phyloP scores from a whole-genome alignment of 1,284 basidiomycete genomes.

The Fomitopsis schrenkii region DNA sequence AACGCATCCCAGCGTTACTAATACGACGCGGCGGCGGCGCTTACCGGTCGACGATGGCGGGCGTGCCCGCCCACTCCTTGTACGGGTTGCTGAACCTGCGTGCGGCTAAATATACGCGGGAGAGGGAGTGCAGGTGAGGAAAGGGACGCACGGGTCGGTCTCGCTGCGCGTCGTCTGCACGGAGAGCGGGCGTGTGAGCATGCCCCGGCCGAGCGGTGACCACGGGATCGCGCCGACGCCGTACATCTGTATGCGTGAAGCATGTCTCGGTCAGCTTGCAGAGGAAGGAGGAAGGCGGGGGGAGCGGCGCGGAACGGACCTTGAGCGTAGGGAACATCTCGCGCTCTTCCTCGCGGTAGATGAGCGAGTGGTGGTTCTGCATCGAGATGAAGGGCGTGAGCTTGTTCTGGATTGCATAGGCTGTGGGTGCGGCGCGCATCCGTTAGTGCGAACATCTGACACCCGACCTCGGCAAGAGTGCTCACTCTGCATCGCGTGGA shows the following conservation, averaged over 20 bases:
- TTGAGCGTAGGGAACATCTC: conserved; percentile 44
- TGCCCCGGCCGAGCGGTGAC: conserved; percentile 36
- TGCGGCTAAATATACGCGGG: neutral
- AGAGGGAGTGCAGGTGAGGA: neutral
- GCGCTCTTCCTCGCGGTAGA: conserved; percentile 49
- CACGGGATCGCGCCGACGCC: conserved; percentile 39
- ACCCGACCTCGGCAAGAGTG: neutral
- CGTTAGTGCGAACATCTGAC: neutral
- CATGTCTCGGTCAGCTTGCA: neutral
- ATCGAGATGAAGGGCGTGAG: conserved; percentile 49
- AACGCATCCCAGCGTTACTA: no score
- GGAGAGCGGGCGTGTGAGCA: conserved; percentile 31
- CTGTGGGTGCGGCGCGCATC: conserved; percentile 5
- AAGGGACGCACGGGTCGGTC: conserved; percentile 15
- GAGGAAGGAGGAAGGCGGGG: no score
- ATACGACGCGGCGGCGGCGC: no score
- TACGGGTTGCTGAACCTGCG: conserved; percentile 16
- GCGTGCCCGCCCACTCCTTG: conserved; percentile 11
- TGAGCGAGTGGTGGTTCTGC: conserved; percentile 43
- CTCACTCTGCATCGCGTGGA: conserved; percentile 45
- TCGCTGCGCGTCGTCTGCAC: conserved; percentile 21
- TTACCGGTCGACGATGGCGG: conserved; percentile 12
- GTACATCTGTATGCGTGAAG: conserved; percentile 16
- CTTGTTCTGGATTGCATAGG: conserved; percentile 33
- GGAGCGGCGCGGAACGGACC: conserved; percentile 5